phyloP scores from a whole-genome alignment of 306 rosid species.

The Quercus wislizeni region DNA sequence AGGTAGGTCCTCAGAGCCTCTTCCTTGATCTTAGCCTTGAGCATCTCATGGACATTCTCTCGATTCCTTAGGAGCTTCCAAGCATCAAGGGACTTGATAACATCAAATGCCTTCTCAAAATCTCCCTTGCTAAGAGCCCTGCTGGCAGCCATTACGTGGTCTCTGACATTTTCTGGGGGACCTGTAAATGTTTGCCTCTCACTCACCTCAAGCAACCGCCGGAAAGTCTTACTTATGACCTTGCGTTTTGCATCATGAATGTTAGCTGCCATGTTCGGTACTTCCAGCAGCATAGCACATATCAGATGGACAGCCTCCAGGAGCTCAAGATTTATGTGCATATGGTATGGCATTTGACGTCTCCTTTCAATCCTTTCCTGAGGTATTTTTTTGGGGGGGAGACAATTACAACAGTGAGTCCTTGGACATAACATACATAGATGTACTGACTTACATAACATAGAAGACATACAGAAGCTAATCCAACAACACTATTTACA shows the following conservation, averaged over 20 bases:
- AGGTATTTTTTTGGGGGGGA: no score
- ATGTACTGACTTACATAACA: background rate
- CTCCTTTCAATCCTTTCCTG: slow-evolving; percentile 99
- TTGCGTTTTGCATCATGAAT: slow-evolving; percentile 71
- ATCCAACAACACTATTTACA: background rate
- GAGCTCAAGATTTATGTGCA: slow-evolving; percentile 98
- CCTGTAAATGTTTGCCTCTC: slow-evolving; percentile 86
- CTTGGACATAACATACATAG: background rate
- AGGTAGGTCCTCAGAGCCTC: slow-evolving; percentile 93
- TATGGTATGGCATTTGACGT: slow-evolving; percentile 98
- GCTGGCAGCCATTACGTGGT: slow-evolving; percentile 92
- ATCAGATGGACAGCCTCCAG: slow-evolving; percentile 86
- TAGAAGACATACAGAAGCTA: background rate
- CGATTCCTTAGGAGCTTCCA: slow-evolving; percentile 83
- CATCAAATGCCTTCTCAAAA: slow-evolving; percentile 60
- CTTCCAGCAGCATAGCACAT: slow-evolving; percentile 96
- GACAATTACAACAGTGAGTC: background rate
- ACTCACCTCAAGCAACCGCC: slow-evolving; percentile 75
- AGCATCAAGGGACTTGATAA: slow-evolving; percentile 68
- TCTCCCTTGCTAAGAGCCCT: slow-evolving; percentile 80
- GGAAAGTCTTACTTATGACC: slow-evolving; percentile 77
- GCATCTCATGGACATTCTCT: slow-evolving; percentile 63
- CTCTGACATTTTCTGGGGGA: slow-evolving; percentile 94
- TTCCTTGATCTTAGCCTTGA: slow-evolving; percentile 80
- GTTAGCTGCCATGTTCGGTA: slow-evolving; percentile 91